Evolutionary conservation across 2,329 filamentous ascomycete genomes (phyloP), one percentile per base, ranked within the genome.

Genomic region (Pseudocercospora vitis): DNA sequence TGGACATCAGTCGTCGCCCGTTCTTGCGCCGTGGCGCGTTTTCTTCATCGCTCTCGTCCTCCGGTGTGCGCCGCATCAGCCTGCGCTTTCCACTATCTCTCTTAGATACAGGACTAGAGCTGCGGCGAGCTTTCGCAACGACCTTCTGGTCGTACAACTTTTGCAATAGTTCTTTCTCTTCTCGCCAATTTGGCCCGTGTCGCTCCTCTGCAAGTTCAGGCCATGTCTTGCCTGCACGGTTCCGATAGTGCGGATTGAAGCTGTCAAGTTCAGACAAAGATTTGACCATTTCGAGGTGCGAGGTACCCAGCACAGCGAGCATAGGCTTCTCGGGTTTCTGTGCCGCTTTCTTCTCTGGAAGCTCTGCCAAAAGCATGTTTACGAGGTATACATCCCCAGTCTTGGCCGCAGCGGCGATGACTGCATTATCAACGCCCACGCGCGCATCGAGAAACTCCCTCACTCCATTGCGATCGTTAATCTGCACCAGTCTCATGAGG

Each of bases 361-460:
- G 75, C 54, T 78, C 73, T 12, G 75, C 78, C 52, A 82, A 71
- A 28, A 82, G 70, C 57, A 96, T 81, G 66, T 91, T 89, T 57
- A 96, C 83, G 19, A 95, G 88, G 53, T 92, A 83, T 63, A 91
- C 86, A 66, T 99, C 92, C 1, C 94, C 94, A 53, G 91, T 94
- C 71, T 90, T 87, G 24, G 94, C 91, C 18, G 94, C 94, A 51
- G 89, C 90, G 51, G 96, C 90, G 71, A 96, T 85, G 40, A 91
- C 89, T 61, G 91, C 88, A 1, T 91, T 85, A 68, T 97, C 92
- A 12, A 71, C 69, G 14, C 65, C 67, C 7, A 72, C 70, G 21
- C 68, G 65, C 40, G 70, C 68, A 56, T 73, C 75, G 48, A 77
- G 73, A 52, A 79, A 73, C 55, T 78, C 74, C 45, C 71, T 73